phyloP scores from a whole-genome alignment of 148 eudicot species.

The Camellia granthamiana region DNA sequence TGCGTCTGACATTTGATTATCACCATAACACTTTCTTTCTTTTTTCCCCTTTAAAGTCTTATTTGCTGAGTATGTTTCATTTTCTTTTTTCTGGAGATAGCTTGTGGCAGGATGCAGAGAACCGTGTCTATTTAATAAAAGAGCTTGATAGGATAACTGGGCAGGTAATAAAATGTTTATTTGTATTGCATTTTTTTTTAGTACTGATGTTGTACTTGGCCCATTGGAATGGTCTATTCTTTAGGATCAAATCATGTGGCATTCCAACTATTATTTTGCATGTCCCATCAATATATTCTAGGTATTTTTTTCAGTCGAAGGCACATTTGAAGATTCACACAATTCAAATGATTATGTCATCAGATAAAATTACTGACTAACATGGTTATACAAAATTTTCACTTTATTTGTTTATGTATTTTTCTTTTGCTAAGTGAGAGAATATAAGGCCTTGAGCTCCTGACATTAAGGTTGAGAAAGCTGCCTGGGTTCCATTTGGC shows the following conservation, averaged over 20 bases:
- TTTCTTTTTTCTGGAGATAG: conserved; percentile 33
- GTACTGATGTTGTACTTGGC: not conserved
- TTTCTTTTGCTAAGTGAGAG: too few species aligned
- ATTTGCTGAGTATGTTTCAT: conserved; percentile 12
- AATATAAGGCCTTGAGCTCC: too few species aligned
- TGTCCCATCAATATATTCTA: too few species aligned
- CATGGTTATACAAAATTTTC: too few species aligned
- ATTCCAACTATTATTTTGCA: not conserved
- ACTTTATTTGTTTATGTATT: too few species aligned
- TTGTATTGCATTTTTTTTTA: not conserved
- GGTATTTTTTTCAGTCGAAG: not conserved
- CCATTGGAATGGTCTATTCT: not conserved
- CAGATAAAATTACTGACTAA: too few species aligned
- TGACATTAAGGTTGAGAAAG: too few species aligned
- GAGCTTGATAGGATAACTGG: conserved; percentile 86
- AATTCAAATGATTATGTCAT: not conserved
- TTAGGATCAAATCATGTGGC: not conserved
- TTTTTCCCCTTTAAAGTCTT: not conserved
- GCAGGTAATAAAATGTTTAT: conserved; percentile 41
- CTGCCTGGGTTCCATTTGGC: too few species aligned
- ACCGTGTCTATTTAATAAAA: conserved; percentile 61
- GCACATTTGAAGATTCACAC: not conserved
- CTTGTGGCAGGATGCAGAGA: conserved; percentile 84
- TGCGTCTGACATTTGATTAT: not conserved
- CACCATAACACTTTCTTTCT: not conserved